Evolutionary conservation across 2,329 filamentous ascomycete genomes (phyloP).

Genomic region (Metarhizium brunneum): DNA sequence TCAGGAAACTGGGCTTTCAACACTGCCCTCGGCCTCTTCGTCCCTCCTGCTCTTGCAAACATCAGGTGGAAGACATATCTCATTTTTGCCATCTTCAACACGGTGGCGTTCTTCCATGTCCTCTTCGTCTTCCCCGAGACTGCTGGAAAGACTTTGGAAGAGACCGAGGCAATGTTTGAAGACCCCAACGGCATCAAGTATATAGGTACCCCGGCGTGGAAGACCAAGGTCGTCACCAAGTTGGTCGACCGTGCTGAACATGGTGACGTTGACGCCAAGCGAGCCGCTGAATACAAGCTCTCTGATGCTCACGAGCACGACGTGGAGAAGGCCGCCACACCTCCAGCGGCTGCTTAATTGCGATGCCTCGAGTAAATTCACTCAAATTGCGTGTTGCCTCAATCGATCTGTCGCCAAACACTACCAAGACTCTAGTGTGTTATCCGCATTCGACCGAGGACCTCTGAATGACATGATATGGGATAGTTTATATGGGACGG

Average conservation of each 20-base stretch:
- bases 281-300: slow-evolving; percentile 9
- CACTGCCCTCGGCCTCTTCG: slow-evolving; percentile 29
- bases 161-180: slow-evolving; percentile 43
- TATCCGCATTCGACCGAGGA: too few relatives aligned
- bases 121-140: slow-evolving; percentile 50
- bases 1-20: slow-evolving; percentile 34
- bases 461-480: background rate
- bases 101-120: slow-evolving; percentile 38
- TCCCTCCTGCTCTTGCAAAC: slow-evolving; percentile 26
- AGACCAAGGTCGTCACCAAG: slow-evolving; percentile 16
- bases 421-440: background rate
- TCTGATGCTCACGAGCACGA: slow-evolving; percentile 12
- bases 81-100: slow-evolving; percentile 44
- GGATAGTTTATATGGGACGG: background rate
- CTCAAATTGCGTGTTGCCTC: background rate
- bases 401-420: background rate
- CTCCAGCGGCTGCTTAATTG: background rate
- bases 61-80: slow-evolving; percentile 42
- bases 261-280: slow-evolving; percentile 18
- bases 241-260: slow-evolving; percentile 13
- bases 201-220: slow-evolving; percentile 23
- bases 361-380: background rate
- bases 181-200: slow-evolving; percentile 21
- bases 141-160: slow-evolving; percentile 44
- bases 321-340: slow-evolving; percentile 1